These are phyloP conservation scores for Euphorbia schlechtendalii DNA, from an alignment of 441 rosid species.

Conservation along the genomic window DNA sequence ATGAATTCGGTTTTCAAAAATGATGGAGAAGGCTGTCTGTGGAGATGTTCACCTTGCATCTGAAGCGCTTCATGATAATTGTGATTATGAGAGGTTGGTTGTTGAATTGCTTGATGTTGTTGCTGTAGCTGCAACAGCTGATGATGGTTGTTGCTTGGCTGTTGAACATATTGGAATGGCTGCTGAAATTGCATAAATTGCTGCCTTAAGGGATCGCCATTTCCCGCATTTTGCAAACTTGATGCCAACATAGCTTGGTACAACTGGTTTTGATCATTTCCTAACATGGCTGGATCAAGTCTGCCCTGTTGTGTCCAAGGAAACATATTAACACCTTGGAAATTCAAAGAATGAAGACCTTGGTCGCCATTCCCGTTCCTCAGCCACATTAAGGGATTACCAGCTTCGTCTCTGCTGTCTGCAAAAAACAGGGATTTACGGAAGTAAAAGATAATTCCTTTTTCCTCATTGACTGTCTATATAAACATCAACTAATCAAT, in stretches of 20 bases:
- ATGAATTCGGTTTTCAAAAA: slow-evolving; percentile 42
- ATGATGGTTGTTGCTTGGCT: slow-evolving; percentile 29
- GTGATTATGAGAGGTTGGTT: slow-evolving; percentile 33
- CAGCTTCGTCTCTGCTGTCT: slow-evolving; percentile 45
- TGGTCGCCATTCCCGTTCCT: slow-evolving; percentile 50
- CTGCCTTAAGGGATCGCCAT: slow-evolving; percentile 41
- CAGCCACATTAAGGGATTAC: slow-evolving; percentile 40
- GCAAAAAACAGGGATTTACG: slow-evolving; percentile 13
- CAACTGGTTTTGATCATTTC: slow-evolving; percentile 39
- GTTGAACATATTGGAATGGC: slow-evolving; percentile 45
- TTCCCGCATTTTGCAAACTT: slow-evolving; percentile 32
- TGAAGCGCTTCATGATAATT: slow-evolving; percentile 22
- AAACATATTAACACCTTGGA: slow-evolving; percentile 38
- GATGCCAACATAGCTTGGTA: slow-evolving; percentile 47
- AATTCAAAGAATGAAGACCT: slow-evolving; percentile 44
- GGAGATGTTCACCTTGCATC: slow-evolving; percentile 46
- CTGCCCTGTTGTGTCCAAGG: slow-evolving; percentile 51
- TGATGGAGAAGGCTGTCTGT: slow-evolving; percentile 49
- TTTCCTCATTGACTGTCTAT: background rate
- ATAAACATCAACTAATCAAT: background rate
- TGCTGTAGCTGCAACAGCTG: slow-evolving; percentile 30
- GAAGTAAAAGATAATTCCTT: background rate
- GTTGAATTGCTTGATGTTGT: slow-evolving; percentile 39
- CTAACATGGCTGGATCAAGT: slow-evolving; percentile 33
- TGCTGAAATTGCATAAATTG: slow-evolving; percentile 45